Conservation (phyloP, 2,329 filamentous ascomycete genomes). For the Neofusicoccum ribis region DNA sequence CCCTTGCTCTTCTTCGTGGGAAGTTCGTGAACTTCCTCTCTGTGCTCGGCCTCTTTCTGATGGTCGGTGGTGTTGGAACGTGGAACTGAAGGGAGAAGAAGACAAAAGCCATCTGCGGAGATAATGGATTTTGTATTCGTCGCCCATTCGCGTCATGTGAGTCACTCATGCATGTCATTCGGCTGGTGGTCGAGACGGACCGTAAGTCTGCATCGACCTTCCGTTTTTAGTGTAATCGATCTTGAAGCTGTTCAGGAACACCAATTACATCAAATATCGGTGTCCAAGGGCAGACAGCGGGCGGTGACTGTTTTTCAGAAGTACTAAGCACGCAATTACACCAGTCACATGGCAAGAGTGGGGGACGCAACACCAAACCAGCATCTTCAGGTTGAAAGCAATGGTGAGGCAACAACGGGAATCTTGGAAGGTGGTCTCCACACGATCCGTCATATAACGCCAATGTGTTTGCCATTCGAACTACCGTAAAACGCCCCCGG, state of each 20-base stretch:
- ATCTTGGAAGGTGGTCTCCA: too few relatives aligned
- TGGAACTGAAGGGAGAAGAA: not conserved
- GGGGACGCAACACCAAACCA: not conserved
- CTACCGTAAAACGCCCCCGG: slow-evolving; percentile 8
- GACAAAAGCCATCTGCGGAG: not conserved
- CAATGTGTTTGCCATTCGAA: slow-evolving; percentile 3
- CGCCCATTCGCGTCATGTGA: not conserved
- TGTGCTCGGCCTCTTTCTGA: too few relatives aligned
- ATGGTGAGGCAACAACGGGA: too few relatives aligned
- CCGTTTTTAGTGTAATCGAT: not conserved
- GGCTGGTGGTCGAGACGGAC: not conserved
- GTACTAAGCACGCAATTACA: not conserved
- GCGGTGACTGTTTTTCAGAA: not conserved
- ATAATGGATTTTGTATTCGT: not conserved
- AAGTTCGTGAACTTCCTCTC: not conserved
- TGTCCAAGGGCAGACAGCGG: not conserved
- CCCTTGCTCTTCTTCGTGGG: not conserved
- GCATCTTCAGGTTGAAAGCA: too few relatives aligned
- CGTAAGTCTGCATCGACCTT: slow-evolving; percentile 1
- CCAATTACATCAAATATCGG: not conserved
- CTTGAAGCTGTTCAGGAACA: not conserved
- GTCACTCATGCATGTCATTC: slow-evolving; percentile 2
- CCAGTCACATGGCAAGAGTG: not conserved
- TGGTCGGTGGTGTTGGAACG: not conserved
- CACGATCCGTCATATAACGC: not conserved